phyloP scores from a whole-genome alignment of 306 rosid genomes.

The Glycine soja region DNA sequence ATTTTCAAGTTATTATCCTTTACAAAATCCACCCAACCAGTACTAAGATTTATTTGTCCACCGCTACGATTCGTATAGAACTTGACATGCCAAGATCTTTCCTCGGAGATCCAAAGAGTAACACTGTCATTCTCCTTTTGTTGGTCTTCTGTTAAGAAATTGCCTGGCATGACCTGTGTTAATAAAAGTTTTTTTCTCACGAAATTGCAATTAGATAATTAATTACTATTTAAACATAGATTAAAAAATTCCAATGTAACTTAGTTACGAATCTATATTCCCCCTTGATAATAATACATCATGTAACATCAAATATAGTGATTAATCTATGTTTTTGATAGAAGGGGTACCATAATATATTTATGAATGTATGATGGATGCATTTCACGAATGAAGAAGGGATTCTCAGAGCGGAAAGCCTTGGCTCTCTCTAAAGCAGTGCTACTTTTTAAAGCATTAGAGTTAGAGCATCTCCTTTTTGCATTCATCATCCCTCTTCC shows the following conservation, averaged over 20 bases:
- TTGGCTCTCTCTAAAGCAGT: too few relatives aligned
- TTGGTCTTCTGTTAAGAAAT: background rate
- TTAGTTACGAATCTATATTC: background rate
- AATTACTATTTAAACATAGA: background rate
- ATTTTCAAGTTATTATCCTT: slow-evolving; percentile 11
- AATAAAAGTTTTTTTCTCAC: background rate
- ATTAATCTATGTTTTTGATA: background rate
- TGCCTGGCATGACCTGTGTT: background rate
- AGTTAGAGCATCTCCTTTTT: too few relatives aligned
- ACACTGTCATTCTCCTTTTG: background rate
- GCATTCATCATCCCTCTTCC: background rate
- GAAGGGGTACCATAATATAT: background rate
- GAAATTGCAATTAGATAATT: too few relatives aligned
- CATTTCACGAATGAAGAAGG: background rate
- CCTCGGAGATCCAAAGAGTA: slow-evolving; percentile 21
- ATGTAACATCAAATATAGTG: too few relatives aligned
- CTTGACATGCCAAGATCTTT: background rate
- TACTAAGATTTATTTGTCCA: background rate
- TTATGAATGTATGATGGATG: background rate
- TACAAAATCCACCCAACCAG: slow-evolving; percentile 29
- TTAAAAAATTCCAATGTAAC: background rate
- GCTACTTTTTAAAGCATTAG: too few relatives aligned
- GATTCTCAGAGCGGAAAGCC: background rate
- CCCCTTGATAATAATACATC: background rate
- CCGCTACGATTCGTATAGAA: background rate